Base-by-base conservation (phyloP, 805 yeast species). In the Kluyveromyces lactis region DNA sequence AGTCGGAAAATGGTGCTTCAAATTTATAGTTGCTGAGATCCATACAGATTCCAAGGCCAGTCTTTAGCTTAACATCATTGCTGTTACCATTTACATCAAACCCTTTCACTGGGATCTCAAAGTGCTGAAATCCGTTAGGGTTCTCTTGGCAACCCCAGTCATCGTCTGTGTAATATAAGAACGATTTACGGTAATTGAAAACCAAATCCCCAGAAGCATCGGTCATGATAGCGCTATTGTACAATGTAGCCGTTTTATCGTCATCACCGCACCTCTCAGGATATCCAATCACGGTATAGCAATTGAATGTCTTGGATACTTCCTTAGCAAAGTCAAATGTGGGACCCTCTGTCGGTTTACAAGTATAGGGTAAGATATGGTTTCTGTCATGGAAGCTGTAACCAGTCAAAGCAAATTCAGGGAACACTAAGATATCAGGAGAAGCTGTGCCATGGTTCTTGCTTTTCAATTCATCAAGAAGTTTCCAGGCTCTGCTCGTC, bases 21-120 rank as follows among this genome's bases (percentile, higher is more conserved):
- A 89, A 89, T 55, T 83, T 70, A 57, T 84, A 82, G 0, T 96
- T 95, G 56, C 85, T 87, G 45, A 89, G 59, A 62, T 89, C 97
- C 97, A 89, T 89, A 56, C 97, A 89, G 4, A 89, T 86, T 0
- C 96, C 97, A 40, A 89, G 67, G 26, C 79, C 70, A 1, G 81
- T 64, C 26, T 57, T 69, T 5, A 73, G 48, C 16, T 46, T 46
- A 12, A 52, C 45, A 18, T 60, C 61, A 37, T 42, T 44, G 26
- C 52, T 18, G 18, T 52, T 33, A 4, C 47, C 47, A 11, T 27
- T 29, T 1, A 35, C 31, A 13, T 50, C 42, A 4, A 42, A 39
- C 18, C 52, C 42, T 12, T 44, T 37, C 16, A 73, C 56, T 4
- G 50, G 49, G 31, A 81, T 49, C 4, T 66, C 66, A 36, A 81